Percentiles rank a stretch among this genome's conserved stretches.
Evolutionary conservation across 441 rosid genomes (phyloP).

Genomic region (Gossypium gossypioides): DNA sequence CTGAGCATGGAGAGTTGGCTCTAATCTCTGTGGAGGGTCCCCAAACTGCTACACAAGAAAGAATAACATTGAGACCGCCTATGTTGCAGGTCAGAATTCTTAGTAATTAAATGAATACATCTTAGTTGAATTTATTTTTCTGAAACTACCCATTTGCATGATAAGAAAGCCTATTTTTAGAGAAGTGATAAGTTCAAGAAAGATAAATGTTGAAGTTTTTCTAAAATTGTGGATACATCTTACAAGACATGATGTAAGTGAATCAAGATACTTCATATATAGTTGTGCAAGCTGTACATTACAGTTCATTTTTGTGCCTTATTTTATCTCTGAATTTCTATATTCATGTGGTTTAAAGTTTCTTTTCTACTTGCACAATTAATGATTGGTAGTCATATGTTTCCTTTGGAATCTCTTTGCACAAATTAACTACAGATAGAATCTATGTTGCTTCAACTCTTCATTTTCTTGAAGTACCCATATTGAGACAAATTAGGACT

Average conservation of each 20-base stretch:
- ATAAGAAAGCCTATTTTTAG: background rate
- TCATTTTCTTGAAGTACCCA: background rate
- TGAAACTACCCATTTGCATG: background rate
- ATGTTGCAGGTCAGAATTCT: conserved; percentile 68
- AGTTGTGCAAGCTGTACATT: background rate
- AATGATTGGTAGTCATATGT: background rate
- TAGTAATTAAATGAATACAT: background rate
- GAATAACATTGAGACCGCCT: conserved; percentile 73
- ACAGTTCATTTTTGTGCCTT: background rate
- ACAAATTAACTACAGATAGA: background rate
- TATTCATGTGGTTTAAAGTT: conserved; percentile 6
- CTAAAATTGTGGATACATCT: background rate
- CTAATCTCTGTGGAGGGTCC: conserved; percentile 71
- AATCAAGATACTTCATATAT: background rate
- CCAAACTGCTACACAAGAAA: conserved; percentile 55
- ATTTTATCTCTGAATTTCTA: background rate
- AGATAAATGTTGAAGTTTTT: background rate
- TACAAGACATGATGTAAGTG: background rate
- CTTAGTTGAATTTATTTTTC: background rate
- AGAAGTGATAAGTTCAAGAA: background rate
- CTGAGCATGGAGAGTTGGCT: conserved; percentile 94
- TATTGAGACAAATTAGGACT: background rate
- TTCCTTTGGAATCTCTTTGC: background rate
- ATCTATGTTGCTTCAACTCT: background rate
- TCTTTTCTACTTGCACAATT: background rate